These are phyloP conservation scores for Prunus dulcis DNA, from an alignment of 306 rosid species.

Conservation along the genomic window DNA sequence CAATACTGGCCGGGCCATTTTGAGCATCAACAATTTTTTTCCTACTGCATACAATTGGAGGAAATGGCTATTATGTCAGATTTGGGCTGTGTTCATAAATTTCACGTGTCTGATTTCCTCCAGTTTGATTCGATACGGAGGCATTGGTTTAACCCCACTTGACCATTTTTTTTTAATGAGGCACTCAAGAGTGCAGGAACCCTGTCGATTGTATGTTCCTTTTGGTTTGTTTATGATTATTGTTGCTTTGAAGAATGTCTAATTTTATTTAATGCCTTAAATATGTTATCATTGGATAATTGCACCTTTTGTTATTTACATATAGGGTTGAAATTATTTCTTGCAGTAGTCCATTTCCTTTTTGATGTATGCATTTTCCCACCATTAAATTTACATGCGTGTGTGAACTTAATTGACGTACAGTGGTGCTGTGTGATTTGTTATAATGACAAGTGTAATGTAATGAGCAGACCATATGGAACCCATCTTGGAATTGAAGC, in stretches of 20 bases:
- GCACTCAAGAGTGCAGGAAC: not conserved
- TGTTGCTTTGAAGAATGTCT: not conserved
- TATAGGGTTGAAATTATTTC: not conserved
- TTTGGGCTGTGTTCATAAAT: not conserved
- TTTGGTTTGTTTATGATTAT: not conserved
- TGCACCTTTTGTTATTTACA: not conserved
- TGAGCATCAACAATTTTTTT: too few relatives aligned
- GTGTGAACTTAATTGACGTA: not conserved
- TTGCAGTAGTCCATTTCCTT: not conserved
- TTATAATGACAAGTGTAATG: not conserved
- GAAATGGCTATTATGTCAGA: constrained; percentile 8
- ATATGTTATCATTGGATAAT: not conserved
- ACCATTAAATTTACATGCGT: not conserved
- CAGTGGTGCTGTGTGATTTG: not conserved
- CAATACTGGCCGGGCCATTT: too few relatives aligned
- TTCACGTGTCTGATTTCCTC: not conserved
- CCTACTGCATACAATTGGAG: constrained; percentile 10
- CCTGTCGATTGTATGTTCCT: not conserved
- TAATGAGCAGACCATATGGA: not conserved
- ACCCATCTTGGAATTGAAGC: not conserved
- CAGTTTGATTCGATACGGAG: not conserved
- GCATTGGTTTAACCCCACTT: not conserved
- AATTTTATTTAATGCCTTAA: not conserved
- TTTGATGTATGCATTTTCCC: not conserved
- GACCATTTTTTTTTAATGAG: not conserved